Conservation (phyloP, 108 stramenopile genomes). For the Skeletonema tropicum region DNA sequence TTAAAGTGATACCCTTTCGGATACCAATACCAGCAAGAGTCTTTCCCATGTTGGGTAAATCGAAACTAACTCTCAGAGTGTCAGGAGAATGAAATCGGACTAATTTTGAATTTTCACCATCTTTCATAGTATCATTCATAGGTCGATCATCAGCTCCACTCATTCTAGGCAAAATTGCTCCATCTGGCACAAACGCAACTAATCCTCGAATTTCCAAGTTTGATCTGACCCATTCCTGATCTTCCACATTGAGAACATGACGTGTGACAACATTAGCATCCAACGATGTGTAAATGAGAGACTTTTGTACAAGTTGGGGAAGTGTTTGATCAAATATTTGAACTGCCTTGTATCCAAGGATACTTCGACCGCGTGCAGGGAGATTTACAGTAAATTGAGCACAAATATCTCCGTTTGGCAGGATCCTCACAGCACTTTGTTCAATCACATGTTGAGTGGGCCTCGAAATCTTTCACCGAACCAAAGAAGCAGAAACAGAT, state of each 20-base stretch:
- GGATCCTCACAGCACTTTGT: slow-evolving; percentile 79
- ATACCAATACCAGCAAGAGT: slow-evolving; percentile 92
- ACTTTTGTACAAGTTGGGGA: slow-evolving; percentile 65
- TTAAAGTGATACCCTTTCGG: slow-evolving; percentile 90
- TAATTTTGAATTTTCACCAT: slow-evolving; percentile 23
- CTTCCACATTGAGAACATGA: slow-evolving; percentile 87
- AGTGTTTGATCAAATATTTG: slow-evolving; percentile 76
- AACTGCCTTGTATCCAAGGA: slow-evolving; percentile 82
- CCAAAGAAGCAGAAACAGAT: background rate
- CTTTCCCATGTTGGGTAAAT: slow-evolving; percentile 57
- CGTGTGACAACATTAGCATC: slow-evolving; percentile 50
- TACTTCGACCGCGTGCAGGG: slow-evolving; percentile 89
- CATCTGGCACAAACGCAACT: slow-evolving; percentile 90
- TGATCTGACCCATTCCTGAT: slow-evolving; percentile 82
- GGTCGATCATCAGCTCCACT: slow-evolving; percentile 89
- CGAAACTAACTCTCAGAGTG: slow-evolving; percentile 50
- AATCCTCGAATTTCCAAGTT: slow-evolving; percentile 67
- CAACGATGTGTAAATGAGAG: slow-evolving; percentile 59
- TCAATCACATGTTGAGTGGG: slow-evolving; percentile 92
- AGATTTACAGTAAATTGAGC: slow-evolving; percentile 93
- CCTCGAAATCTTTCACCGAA: slow-evolving; percentile 57
- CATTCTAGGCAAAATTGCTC: slow-evolving; percentile 86
- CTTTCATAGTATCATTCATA: slow-evolving; percentile 57
- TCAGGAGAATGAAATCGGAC: slow-evolving; percentile 74
- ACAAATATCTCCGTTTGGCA: slow-evolving; percentile 65